Evolutionary conservation across 148 eudicot species (phyloP).

Genomic region (Persicaria maculosa): DNA sequence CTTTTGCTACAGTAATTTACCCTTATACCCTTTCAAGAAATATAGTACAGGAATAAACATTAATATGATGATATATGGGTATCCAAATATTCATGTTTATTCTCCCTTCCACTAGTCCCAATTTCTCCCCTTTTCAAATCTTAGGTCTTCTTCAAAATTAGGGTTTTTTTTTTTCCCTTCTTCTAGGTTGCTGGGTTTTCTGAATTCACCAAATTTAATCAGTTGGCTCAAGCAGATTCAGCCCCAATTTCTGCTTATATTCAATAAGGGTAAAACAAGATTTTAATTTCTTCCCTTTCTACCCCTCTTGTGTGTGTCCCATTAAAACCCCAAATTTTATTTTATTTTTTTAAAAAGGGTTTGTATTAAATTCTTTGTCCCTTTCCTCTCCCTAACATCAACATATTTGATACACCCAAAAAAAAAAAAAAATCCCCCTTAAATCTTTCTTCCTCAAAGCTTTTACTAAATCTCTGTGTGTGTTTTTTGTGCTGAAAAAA

Average conservation of each 20-base stretch:
- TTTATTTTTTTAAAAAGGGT: background rate
- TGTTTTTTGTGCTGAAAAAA: background rate
- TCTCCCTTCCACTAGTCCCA: background rate
- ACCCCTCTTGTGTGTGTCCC: background rate
- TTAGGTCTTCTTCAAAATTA: slow-evolving; percentile 4
- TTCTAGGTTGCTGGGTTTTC: background rate
- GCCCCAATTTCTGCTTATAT: background rate
- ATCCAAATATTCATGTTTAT: background rate
- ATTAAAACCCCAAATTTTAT: background rate
- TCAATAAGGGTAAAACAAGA: background rate
- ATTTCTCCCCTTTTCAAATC: background rate
- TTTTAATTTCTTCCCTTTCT: background rate
- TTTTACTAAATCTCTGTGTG: background rate
- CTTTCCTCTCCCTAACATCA: slow-evolving; percentile 9
- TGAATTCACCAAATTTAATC: background rate
- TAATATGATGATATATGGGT: background rate
- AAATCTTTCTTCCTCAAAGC: background rate
- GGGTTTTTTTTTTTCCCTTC: background rate
- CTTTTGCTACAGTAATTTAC: slow-evolving; percentile 14
- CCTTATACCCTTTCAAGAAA: slow-evolving; percentile 13
- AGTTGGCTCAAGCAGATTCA: background rate
- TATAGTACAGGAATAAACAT: background rate
- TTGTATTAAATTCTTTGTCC: slow-evolving; percentile 9
- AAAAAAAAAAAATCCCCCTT: background rate
- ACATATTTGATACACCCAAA: background rate